Base-by-base conservation (phyloP, 164 flowering plant species). In the Sextonia rubra region DNA sequence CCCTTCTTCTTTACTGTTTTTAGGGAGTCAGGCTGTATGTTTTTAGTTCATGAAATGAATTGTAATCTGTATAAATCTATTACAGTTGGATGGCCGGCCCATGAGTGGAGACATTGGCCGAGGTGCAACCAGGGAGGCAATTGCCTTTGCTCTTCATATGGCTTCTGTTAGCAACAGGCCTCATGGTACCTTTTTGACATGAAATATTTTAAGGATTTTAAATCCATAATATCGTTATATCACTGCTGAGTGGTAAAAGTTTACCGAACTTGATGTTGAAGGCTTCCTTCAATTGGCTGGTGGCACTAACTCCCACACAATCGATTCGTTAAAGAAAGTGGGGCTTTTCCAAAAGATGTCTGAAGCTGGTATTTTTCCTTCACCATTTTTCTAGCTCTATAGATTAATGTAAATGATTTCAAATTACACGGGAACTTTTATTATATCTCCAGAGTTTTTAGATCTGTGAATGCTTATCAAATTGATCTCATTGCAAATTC, bases 51-150 rank as follows among this genome's bases (percentile, higher is more conserved):
- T 37, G 44, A 37, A 37, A 37, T 37, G 44, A 37, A 37, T 37
- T 9, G 6, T 37, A 37, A 37, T 1, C 11, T 37, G 44, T 37
- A 0, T 37, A 64, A 27, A 15, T 64, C 9, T 76, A 25, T 76
- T 60, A 61, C 67, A 92, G 98, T 82, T 93, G 85, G 98, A 93
- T 85, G 98, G 96, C 17, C 94, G 93, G n/a, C 96, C 98, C 22
- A 93, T 93, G 98, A 93, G 96, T 73, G 96, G 98, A 76, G 98
- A 93, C 77, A 91, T 93, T 78, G 96, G 98, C 17, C 83, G 88
- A 72, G 98, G 98, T 63, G 90, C 98, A 71, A 90, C 98, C 15
- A 83, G 87, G 76, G 89, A 87, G 73, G 80, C 91, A 68, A 84
- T 92, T 66, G 79, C 85, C 72, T 92, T 92, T 80, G 92, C 93